These are phyloP conservation scores for Pezicula rhizophila DNA, from an alignment of 2,329 filamentous ascomycete species.

Conservation along the genomic window DNA sequence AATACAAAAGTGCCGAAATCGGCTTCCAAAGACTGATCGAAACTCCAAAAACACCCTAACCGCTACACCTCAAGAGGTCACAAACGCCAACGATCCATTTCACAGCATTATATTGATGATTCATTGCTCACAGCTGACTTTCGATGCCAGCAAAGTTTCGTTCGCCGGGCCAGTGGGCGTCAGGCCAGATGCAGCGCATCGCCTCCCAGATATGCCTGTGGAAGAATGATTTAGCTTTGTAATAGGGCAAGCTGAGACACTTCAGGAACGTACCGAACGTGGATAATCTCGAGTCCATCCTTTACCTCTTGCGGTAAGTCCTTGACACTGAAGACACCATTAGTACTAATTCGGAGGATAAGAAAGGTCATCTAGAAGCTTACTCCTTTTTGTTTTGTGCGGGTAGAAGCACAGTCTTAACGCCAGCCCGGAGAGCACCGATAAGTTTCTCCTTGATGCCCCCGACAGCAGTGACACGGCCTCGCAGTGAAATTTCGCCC, in stretches of 20 bases:
- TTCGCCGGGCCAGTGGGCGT: conserved; percentile 75
- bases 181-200: conserved; percentile 85
- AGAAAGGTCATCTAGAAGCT: conserved; percentile 6
- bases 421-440: conserved; percentile 83
- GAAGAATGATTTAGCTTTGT: conserved; percentile 1
- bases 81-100: background rate
- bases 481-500: conserved; percentile 71
- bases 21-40: background rate
- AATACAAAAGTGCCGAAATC: background rate
- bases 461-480: conserved; percentile 86
- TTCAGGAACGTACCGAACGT: conserved; percentile 63
- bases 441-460: conserved; percentile 99
- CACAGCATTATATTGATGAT: background rate
- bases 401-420: conserved; percentile 88
- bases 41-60: background rate
- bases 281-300: conserved; percentile 79
- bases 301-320: conserved; percentile 88
- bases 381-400: conserved; percentile 81
- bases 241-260: conserved; percentile 2
- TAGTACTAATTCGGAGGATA: background rate
- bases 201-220: conserved; percentile 88
- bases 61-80: background rate
- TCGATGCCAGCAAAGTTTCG: conserved; percentile 65
- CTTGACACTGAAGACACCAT: conserved; percentile 44
- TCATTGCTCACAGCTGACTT: conserved; percentile 60